Percentiles rank a stretch among this genome's conserved stretches.
These are phyloP conservation scores for Pseudoneurospora amorphoporcata DNA, from an alignment of 495 filamentous ascomycete genomes.

Conservation along the genomic window DNA sequence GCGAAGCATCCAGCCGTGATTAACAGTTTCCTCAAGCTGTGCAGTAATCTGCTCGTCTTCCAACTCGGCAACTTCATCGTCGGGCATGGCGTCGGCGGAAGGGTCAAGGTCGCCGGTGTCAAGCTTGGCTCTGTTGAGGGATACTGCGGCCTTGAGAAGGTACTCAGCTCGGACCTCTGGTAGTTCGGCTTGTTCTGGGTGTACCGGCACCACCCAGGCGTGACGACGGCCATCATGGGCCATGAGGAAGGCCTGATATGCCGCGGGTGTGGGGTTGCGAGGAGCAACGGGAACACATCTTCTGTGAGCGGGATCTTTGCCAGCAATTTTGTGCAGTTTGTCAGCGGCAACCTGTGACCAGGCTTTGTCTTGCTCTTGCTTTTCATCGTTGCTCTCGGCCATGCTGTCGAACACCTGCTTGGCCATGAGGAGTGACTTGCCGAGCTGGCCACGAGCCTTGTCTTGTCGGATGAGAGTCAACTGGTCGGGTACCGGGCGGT, in stretches of 20 bases:
- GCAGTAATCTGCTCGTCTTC: neutral
- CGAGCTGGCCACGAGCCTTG: neutral
- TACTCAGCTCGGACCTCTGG: neutral
- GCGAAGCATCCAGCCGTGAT: neutral
- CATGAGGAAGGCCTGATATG: neutral
- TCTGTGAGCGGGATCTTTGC: neutral
- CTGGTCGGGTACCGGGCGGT: neutral
- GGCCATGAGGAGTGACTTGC: neutral
- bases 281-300: neutral
- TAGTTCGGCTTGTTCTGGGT: neutral
- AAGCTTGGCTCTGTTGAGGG: neutral
- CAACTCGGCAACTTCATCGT: neutral
- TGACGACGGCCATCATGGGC: neutral
- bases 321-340: neutral
- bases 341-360: neutral
- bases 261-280: neutral
- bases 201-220: neutral
- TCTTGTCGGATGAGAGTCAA: neutral
- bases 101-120: neutral
- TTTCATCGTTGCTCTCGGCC: neutral
- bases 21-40: neutral
- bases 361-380: neutral
- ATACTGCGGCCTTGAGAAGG: neutral
- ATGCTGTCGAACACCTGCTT: neutral
- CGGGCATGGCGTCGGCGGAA: neutral